Base-by-base conservation (phyloP, 345 rosid species). In the Eucalyptus pauciflora region DNA sequence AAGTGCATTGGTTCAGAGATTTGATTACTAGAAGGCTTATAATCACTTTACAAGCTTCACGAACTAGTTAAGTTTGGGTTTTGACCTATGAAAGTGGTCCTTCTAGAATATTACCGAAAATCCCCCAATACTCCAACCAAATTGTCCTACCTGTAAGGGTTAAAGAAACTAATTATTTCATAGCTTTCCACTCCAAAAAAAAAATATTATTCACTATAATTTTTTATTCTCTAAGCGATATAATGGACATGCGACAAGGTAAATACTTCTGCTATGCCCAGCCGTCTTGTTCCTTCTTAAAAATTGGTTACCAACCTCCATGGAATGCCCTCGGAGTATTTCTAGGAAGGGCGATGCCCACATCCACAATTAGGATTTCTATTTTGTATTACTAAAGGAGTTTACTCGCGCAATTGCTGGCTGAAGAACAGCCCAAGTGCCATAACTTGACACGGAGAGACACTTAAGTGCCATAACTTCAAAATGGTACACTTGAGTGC, bases 31-130 rank as follows among this genome's bases (percentile, higher is more conserved):
- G n/a, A n/a, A n/a, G n/a, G n/a, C n/a, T n/a, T n/a, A n/a, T n/a
- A n/a, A n/a, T 4, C 6, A 67, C 41, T 4, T 31, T 67, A 8
- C 22, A 16, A 16, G 6, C 12, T 67, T 18, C 10, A 67, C 5
- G 5, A 15, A 15, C 79, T 4, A 9, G 11, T 67, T 31, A 67
- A 67, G 0, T 15, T 67, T 4, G 2, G 2, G 12, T 33, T 67
- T 67, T n/a, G 41, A 67, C 41, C 1, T 7, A 67, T 67, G 33
- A 67, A n/a, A 67, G 10, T 67, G 10, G 1, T 33, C 41, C 22
- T 67, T 52, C 24, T 18, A 52, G 1, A 52, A 7, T 0, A 52
- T 0, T 3, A 31, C 2, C 0, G 6, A 16, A 67, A 31, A 67
- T 62, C 1, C 1, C 71, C 16, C 1, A 11, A 4, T 31, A 1